Conservation (phyloP, 2,329 filamentous ascomycete genomes). For the Ceratocystis alfenasii region DNA sequence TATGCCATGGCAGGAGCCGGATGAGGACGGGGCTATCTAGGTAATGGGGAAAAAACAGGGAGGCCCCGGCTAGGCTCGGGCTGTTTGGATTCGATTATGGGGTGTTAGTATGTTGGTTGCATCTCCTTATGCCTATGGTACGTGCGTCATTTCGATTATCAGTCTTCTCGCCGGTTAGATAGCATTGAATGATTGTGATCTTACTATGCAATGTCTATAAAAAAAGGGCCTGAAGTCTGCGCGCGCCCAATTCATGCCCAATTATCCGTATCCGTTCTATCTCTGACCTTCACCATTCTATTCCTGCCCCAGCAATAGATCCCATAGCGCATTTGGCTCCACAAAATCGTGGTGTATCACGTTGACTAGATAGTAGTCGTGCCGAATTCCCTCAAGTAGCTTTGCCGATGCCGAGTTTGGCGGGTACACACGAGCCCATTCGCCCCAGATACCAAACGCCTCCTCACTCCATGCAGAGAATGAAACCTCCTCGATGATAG, state of each 20-base stretch:
- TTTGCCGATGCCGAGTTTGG: constrained; percentile 57
- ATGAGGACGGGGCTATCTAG: constrained; percentile 19
- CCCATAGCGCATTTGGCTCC: constrained; percentile 60
- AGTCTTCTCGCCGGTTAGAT: background rate
- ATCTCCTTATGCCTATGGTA: background rate
- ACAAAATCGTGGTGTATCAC: constrained; percentile 72
- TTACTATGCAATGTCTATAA: constrained; percentile 8
- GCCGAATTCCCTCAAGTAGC: constrained; percentile 54
- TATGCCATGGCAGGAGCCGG: constrained; percentile 3
- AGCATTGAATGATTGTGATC: constrained; percentile 5
- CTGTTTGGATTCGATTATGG: too few relatives aligned
- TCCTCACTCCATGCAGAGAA: constrained; percentile 93
- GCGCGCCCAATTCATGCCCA: too few relatives aligned
- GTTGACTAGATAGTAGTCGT: constrained; percentile 80
- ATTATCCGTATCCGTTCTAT: background rate
- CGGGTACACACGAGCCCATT: constrained; percentile 87
- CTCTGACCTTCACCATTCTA: constrained; percentile 23
- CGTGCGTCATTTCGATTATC: background rate
- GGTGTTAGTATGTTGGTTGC: background rate
- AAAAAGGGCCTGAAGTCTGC: background rate
- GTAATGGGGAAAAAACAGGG: too few relatives aligned
- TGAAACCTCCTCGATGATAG: constrained; percentile 90
- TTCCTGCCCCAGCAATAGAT: constrained; percentile 39
- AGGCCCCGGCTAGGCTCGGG: too few relatives aligned
- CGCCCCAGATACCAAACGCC: constrained; percentile 87